phyloP scores from a whole-genome alignment of 129 eudicot species.

The Calendula officinalis region DNA sequence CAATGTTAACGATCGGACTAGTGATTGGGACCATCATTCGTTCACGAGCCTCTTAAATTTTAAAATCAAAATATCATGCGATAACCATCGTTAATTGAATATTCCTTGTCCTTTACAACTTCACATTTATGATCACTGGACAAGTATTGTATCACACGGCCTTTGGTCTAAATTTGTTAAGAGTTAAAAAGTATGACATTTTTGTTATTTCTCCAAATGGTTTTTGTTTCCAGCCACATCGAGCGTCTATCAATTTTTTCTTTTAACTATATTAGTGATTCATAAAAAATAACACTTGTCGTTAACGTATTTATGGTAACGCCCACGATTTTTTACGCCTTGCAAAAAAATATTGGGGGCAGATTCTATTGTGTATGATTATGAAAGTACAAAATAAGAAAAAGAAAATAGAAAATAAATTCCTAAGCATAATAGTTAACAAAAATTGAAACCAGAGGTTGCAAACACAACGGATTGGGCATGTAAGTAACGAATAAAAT shows the following conservation, averaged over 20 bases:
- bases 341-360: not conserved
- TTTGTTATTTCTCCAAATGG: not conserved
- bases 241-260: not conserved
- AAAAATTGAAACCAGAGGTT: no score
- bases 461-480: no score
- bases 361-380: not conserved
- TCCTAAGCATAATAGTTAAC: no score
- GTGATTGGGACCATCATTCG: constrained; percentile 15
- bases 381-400: not conserved
- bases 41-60: not conserved
- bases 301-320: not conserved
- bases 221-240: not conserved
- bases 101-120: not conserved
- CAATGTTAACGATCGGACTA: not conserved
- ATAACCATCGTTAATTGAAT: not conserved
- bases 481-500: no score
- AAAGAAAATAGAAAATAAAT: no score
- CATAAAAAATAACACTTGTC: not conserved
- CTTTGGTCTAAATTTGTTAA: not conserved
- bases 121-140: no score
- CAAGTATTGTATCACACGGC: not conserved
- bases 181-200: not conserved
- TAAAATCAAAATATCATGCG: not conserved
- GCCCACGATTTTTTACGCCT: not conserved
- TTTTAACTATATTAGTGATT: not conserved